Evolutionary conservation across 345 rosid genomes (phyloP).

Genomic region (Bruguiera sexangula): DNA sequence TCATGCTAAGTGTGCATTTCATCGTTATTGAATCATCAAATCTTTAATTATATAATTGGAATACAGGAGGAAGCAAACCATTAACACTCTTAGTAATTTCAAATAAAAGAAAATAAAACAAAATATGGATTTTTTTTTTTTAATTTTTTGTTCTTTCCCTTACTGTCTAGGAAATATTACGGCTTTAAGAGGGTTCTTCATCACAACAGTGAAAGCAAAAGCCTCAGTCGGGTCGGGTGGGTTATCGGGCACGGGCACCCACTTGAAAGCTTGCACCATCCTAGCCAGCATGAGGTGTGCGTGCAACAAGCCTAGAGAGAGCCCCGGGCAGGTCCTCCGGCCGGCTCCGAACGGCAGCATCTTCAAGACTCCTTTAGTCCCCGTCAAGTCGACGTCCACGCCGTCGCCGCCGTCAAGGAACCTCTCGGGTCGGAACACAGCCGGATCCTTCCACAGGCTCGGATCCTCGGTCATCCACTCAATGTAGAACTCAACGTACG

Average conservation of each 20-base stretch:
- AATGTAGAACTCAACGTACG: slow-evolving; percentile 20
- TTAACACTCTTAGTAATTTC: no score
- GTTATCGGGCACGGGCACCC: slow-evolving; percentile 55
- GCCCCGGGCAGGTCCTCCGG: slow-evolving; percentile 25
- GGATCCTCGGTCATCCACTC: slow-evolving; percentile 34
- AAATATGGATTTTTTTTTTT: neutral
- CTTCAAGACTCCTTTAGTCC: slow-evolving; percentile 22
- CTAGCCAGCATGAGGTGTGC: slow-evolving; percentile 62
- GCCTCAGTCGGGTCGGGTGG: slow-evolving; percentile 87
- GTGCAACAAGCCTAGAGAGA: slow-evolving; percentile 20
- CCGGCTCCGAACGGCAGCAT: slow-evolving; percentile 30
- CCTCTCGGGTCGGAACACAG: slow-evolving; percentile 23
- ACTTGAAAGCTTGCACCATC: slow-evolving; percentile 77
- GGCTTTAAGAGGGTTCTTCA: slow-evolving; percentile 86
- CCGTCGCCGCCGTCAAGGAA: slow-evolving; percentile 25
- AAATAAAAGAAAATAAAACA: no score
- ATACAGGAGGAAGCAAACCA: no score
- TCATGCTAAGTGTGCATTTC: no score
- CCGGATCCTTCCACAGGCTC: slow-evolving; percentile 21
- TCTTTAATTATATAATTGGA: no score
- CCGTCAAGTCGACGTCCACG: slow-evolving; percentile 22
- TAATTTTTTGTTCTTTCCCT: neutral
- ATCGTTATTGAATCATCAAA: no score
- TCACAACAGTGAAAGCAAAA: slow-evolving; percentile 85
- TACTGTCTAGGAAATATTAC: slow-evolving; percentile 45